These are phyloP conservation scores for Thuidium tamariscinum DNA, from an alignment of 225 moss, liverwort and hornwort species.

Conservation along the genomic window DNA sequence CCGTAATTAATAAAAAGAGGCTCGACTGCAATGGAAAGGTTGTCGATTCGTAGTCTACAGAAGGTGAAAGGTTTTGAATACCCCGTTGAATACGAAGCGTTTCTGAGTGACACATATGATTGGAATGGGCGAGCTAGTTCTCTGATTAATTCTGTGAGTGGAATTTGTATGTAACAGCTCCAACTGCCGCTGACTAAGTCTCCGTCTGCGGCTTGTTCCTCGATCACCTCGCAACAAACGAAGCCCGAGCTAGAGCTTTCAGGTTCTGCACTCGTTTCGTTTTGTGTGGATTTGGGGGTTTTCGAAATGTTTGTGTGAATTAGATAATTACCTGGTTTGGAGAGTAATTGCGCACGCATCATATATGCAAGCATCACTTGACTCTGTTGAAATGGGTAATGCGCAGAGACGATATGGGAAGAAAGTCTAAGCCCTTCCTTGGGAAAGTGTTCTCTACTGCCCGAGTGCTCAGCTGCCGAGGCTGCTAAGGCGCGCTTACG, in stretches of 20 bases:
- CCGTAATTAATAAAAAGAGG: too few relatives aligned
- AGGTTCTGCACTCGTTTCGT: background rate
- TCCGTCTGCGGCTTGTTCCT: background rate
- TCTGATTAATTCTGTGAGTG: background rate
- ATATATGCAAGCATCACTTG: background rate
- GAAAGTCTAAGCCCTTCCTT: background rate
- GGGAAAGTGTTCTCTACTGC: background rate
- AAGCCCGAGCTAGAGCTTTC: constrained; percentile 2
- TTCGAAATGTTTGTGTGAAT: background rate
- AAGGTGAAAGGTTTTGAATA: background rate
- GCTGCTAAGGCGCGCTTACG: constrained; percentile 40
- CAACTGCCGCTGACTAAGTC: background rate
- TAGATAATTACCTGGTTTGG: too few relatives aligned
- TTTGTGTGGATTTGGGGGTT: background rate
- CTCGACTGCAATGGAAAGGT: background rate
- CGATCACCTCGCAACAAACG: background rate
- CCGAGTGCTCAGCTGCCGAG: background rate
- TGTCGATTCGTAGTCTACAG: background rate
- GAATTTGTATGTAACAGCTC: background rate
- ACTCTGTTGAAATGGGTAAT: background rate
- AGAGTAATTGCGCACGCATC: too few relatives aligned
- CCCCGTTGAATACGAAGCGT: background rate
- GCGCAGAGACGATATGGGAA: background rate
- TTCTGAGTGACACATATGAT: background rate
- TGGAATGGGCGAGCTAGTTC: background rate